Conservation (phyloP, 306 rosid species). For the Lathyrus tuberosus region DNA sequence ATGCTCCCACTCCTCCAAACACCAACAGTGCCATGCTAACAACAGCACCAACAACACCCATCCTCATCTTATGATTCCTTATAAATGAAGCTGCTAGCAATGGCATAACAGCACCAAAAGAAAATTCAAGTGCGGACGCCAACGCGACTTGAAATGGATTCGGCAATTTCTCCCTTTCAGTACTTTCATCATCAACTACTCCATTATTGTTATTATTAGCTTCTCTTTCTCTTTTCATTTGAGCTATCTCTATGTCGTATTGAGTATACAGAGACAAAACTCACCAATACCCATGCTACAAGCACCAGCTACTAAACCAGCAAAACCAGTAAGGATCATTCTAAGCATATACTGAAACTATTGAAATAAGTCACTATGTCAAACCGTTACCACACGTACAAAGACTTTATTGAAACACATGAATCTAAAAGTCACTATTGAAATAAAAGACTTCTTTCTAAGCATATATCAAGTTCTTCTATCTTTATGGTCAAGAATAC, state of each 20-base stretch:
- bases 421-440: too few species aligned
- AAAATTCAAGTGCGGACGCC: slow-evolving; percentile 70
- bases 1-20: slow-evolving; percentile 65
- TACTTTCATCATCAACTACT: neutral
- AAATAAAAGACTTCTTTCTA: too few species aligned
- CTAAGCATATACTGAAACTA: too few species aligned
- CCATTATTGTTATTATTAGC: neutral
- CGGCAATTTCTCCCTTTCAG: slow-evolving; percentile 51
- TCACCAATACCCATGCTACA: slow-evolving; percentile 86
- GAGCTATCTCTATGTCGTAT: slow-evolving; percentile 64
- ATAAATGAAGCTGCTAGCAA: slow-evolving; percentile 63
- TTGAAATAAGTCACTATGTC: too few species aligned
- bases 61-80: slow-evolving; percentile 44
- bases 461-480: too few species aligned
- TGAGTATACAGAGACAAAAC: slow-evolving; percentile 82
- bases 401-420: too few species aligned
- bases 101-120: slow-evolving; percentile 64
- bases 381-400: too few species aligned
- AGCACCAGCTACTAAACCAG: slow-evolving; percentile 73
- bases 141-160: slow-evolving; percentile 70
- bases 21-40: slow-evolving; percentile 56
- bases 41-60: slow-evolving; percentile 48
- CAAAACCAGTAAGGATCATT: slow-evolving; percentile 76
- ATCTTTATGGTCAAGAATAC: too few species aligned
- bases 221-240: slow-evolving; percentile 42